These are phyloP conservation scores for Aspergillus egyptiacus DNA, from an alignment of 495 filamentous ascomycete genomes.

Conservation along the genomic window DNA sequence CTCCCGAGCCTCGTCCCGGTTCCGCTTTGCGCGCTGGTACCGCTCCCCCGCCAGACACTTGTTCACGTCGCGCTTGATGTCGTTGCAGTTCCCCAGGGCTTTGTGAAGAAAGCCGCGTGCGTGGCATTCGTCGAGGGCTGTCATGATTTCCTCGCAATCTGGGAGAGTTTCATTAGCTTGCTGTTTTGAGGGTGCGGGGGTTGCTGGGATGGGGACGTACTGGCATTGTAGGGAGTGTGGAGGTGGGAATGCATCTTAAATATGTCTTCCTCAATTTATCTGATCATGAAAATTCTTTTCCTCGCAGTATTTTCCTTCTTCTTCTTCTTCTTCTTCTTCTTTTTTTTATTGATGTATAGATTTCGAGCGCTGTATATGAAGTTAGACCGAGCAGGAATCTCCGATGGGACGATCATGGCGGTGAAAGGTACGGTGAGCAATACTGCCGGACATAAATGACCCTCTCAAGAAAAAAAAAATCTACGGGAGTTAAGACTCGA, in stretches of 20 bases:
- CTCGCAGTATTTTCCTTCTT: too few species aligned
- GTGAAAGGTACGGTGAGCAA: not conserved
- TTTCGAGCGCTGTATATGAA: too few species aligned
- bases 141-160: slow-evolving; percentile 95
- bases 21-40: slow-evolving; percentile 64
- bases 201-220: slow-evolving; percentile 42
- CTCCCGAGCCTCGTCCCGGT: slow-evolving; percentile 64
- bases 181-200: not conserved
- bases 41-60: slow-evolving; percentile 76
- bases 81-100: slow-evolving; percentile 81
- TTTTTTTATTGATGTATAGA: too few species aligned
- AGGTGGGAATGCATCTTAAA: slow-evolving; percentile 90
- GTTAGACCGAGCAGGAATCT: slow-evolving; percentile 3
- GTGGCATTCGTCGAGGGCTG: slow-evolving; percentile 90
- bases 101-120: slow-evolving; percentile 87
- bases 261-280: not conserved
- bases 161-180: not conserved
- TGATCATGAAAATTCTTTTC: too few species aligned
- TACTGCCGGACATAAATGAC: slow-evolving; percentile 32
- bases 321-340: too few species aligned
- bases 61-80: slow-evolving; percentile 73
- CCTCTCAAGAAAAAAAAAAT: slow-evolving; percentile 25
- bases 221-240: slow-evolving; percentile 81
- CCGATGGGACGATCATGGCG: not conserved
- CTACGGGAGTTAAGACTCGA: not conserved